Percentiles rank a stretch among this genome's conserved stretches.
Evolutionary conservation across 2,329 filamentous ascomycete species (phyloP).

Genomic region (Aspergillus sp.): DNA sequence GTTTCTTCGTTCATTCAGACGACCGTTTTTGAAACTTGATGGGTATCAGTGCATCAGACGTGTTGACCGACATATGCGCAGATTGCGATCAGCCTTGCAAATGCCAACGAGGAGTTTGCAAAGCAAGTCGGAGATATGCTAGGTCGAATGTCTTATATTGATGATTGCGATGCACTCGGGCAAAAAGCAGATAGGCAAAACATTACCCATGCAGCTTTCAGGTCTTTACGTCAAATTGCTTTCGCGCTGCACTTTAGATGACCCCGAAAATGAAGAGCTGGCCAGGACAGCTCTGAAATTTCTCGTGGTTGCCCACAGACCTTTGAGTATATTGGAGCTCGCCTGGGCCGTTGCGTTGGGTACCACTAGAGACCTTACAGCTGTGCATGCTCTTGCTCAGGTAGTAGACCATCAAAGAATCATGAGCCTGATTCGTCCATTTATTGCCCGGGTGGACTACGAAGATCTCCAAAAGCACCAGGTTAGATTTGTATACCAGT

Average conservation of each 20-base stretch:
- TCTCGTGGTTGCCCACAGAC: constrained; percentile 22
- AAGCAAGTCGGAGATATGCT: too few species aligned
- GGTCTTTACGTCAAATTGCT: too few species aligned
- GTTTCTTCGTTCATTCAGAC: too few species aligned
- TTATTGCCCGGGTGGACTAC: constrained; percentile 18
- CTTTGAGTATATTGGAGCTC: constrained; percentile 32
- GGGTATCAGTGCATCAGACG: too few species aligned
- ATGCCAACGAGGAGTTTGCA: too few species aligned
- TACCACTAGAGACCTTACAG: constrained; percentile 17
- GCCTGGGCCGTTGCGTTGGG: constrained; percentile 28
- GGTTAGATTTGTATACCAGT: constrained; percentile 22
- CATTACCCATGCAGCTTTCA: too few species aligned
- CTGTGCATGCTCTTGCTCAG: constrained; percentile 19
- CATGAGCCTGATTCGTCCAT: constrained; percentile 19
- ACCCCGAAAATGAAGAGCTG: constrained; percentile 16
- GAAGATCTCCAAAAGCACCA: constrained; percentile 13
- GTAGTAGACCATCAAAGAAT: constrained; percentile 28
- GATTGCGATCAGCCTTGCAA: too few species aligned
- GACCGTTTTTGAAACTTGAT: too few species aligned
- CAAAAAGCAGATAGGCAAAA: too few species aligned
- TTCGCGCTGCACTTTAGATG: constrained; percentile 10
- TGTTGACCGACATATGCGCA: too few species aligned
- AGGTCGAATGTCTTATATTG: too few species aligned
- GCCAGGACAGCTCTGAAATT: constrained; percentile 20
- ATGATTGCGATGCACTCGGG: too few species aligned